Evolutionary conservation across 768 basidiomycete genomes (phyloP).

Genomic region (Sarcomyxa edulis): DNA sequence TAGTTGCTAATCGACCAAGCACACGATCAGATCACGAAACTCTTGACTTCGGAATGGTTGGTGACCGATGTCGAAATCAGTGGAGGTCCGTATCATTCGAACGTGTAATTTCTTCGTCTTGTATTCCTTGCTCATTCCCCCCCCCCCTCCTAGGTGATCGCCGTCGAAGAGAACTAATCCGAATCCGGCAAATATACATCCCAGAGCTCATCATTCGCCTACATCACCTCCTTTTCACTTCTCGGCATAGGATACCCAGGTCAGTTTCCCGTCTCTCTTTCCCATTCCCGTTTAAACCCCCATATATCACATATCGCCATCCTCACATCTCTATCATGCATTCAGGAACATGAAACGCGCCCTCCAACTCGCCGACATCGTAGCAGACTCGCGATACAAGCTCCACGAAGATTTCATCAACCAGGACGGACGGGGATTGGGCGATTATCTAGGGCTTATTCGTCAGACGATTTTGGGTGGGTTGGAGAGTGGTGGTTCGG

Average conservation of each 20-base stretch:
- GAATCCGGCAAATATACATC: constrained; percentile 85
- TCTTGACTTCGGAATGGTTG: constrained; percentile 79
- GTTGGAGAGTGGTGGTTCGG: constrained; percentile 70
- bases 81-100: constrained; percentile 27
- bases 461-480: constrained; percentile 67
- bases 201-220: constrained; percentile 87
- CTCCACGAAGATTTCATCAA: constrained; percentile 82
- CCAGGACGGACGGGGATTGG: constrained; percentile 53
- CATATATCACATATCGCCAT: neutral
- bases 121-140: neutral
- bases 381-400: constrained; percentile 83
- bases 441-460: constrained; percentile 72
- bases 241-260: constrained; percentile 62
- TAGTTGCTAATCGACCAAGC: constrained; percentile 61
- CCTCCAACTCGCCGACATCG: constrained; percentile 72
- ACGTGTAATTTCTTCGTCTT: neutral
- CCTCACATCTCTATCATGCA: neutral
- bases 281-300: too few species aligned
- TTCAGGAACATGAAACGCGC: constrained; percentile 72
- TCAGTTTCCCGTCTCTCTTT: constrained; percentile 33
- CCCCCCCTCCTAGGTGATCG: constrained; percentile 35
- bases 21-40: constrained; percentile 57
- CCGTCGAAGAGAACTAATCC: constrained; percentile 60
- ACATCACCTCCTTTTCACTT: constrained; percentile 65
- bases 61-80: constrained; percentile 44